Evolutionary conservation across 768 basidiomycete genomes (phyloP), one percentile per base, ranked within the genome.

Genomic region (Gautieria morchelliformis): DNA sequence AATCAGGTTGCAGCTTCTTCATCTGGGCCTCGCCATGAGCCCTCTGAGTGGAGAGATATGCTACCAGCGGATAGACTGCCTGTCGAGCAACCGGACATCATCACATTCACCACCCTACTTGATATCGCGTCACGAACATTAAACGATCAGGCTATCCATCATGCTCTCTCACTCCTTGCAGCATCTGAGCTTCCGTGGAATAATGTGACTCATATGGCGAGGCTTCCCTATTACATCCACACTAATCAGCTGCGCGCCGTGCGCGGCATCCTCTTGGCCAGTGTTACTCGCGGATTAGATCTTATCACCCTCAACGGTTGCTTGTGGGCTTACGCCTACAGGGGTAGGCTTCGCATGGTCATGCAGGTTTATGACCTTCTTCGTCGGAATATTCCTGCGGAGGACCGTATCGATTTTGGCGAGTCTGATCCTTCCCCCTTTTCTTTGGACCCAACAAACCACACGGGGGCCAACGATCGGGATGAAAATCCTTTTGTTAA

Each of bases 31-130:
- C 30, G 19, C 6, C 11, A 20, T 7, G 15, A 7, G 42, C 15
- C 52, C 19, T 44, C 37, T 27, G 7, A 8, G 10, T 20, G 45
- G 14, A 7, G 41, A 15, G 50, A 40, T 32, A 35, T 30, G 15
- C 37, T 30, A 42, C 27, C 27, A 5, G 35, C 27, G 39, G 37
- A 22, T 9, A 41, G 20, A 15, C n/a, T 46, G 1, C 37, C 32
- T 39, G 33, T 37, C 17, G 65, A 73, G 24, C 58, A 68, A 35
- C 87, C 90, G 44, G 83, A 89, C 63, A 78, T 87, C 52, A 71
- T 76, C 64, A 87, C 89, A 14, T 82, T 85, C 65, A 85, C 82
- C 39, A 83, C 80, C 1, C 73, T 92, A 56, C 71, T 90, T 57
- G 71, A 75, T 55, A 76, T 85, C 46, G 90, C 88, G 5, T 74